Base-by-base conservation (phyloP, 371 early-diverging fungal genomes). In the Syncephalis plumigaleata region DNA sequence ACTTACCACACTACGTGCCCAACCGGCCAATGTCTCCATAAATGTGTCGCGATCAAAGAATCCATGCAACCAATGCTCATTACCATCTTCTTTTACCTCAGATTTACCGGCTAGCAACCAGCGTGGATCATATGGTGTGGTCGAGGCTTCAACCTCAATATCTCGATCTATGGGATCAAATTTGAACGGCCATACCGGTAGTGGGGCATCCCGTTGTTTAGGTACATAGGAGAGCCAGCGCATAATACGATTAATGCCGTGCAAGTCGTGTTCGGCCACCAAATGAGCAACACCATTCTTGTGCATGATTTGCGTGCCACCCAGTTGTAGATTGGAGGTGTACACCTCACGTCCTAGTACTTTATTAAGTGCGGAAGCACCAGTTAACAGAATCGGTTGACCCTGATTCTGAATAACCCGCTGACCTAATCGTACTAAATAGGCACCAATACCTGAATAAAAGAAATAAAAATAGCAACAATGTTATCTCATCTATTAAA, bases 271-370 rank as follows among this genome's bases (percentile, higher is more conserved):
- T 52, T 86, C 75, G 36, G 92, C 98, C 5, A 87, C 87, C 60
- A 90, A 68, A 55, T 98, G 98, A 31, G 91, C 88, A 5, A 97
- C 89, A 55, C 98, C 98, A 70, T 98, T 98, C 70, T 84, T 84
- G 77, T 82, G 82, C 93, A 98, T 92, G 70, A 98, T 92, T 64
- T 93, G 94, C 18, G 93, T 90, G 45, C 99, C 98, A 57, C 99
- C 99, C 36, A 98, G 75, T 64, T 98, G 96, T 62, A 96, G 61
- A 72, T 98, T 98, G 53, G 87, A 91, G 11, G 92, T 83, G 69
- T 98, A 98, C 2, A 98, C 95, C 55, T 96, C 90, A 47, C 96
- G 86, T 52, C 98, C 95, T 31, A 97, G 73, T 1, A 98, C 88
- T 73, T 96, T 97, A 80, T 98, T 98, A 51, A 98, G 71, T 9